Conservation (phyloP, 352 stramenopile genomes). For the Phytopythium kandeliae region DNA sequence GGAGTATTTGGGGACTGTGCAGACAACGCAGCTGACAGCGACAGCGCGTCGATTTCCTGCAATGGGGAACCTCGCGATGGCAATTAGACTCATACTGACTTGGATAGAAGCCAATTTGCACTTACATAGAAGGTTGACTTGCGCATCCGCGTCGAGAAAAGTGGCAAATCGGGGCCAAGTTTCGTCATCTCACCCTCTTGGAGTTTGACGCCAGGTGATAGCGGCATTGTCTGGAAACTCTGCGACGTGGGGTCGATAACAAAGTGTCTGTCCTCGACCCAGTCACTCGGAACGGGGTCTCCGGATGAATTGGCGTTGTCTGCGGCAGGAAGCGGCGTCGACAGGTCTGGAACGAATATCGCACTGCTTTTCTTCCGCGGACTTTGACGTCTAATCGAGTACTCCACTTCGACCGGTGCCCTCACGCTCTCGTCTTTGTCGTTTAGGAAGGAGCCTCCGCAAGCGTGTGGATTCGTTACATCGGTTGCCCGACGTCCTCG, state of each 20-base stretch:
- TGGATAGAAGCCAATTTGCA: background rate
- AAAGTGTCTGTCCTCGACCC: slow-evolving; percentile 4
- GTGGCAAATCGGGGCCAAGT: slow-evolving; percentile 17
- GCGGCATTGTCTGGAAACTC: slow-evolving; percentile 20
- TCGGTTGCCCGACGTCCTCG: background rate
- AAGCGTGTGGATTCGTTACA: background rate
- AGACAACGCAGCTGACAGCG: background rate
- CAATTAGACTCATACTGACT: background rate
- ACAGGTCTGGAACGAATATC: background rate
- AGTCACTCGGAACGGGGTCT: background rate
- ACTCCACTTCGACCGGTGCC: slow-evolving; percentile 2
- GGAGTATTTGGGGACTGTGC: background rate
- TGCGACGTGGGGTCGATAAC: slow-evolving; percentile 14
- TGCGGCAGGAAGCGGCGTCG: background rate
- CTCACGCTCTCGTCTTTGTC: background rate
- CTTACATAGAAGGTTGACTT: slow-evolving; percentile 27
- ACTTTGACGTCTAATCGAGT: background rate
- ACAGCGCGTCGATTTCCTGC: slow-evolving; percentile 4
- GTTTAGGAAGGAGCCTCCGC: background rate
- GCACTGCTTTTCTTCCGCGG: background rate
- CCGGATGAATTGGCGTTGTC: no score
- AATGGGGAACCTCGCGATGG: background rate
- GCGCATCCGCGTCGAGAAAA: slow-evolving; percentile 20
- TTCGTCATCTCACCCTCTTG: slow-evolving; percentile 16
- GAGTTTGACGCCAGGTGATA: slow-evolving; percentile 28